phyloP scores from a whole-genome alignment of 192 early-diverging fungal genomes.

The Umbelopsis sp. region DNA sequence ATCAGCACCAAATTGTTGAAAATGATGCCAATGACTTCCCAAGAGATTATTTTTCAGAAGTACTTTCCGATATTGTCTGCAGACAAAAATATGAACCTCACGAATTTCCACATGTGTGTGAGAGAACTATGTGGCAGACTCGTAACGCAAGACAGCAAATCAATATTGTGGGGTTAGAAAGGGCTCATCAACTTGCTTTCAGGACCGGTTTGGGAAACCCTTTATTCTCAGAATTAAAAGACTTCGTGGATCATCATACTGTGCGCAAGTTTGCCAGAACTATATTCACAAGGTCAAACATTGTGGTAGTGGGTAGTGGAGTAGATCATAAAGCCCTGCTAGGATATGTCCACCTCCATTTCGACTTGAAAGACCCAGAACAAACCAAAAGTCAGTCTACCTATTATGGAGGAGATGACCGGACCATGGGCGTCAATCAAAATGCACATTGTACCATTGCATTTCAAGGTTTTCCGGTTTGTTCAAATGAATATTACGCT shows the following conservation, averaged over 20 bases:
- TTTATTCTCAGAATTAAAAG: neutral
- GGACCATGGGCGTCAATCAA: neutral
- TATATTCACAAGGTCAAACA: neutral
- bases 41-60: neutral
- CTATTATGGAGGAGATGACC: neutral
- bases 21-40: neutral
- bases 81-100: neutral
- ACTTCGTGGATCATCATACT: neutral
- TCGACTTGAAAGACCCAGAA: neutral
- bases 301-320: neutral
- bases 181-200: neutral
- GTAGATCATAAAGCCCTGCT: neutral
- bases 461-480: neutral
- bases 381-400: neutral
- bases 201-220: neutral
- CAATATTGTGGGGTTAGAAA: neutral
- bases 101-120: neutral
- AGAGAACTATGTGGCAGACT: neutral
- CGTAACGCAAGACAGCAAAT: neutral
- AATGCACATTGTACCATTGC: neutral
- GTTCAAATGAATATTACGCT: neutral
- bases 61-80: neutral
- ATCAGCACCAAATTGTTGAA: neutral
- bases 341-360: conserved; percentile 4
- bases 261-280: neutral